phyloP scores from a whole-genome alignment of 2,329 filamentous ascomycete species.

The Trichoderma endophyticum region DNA sequence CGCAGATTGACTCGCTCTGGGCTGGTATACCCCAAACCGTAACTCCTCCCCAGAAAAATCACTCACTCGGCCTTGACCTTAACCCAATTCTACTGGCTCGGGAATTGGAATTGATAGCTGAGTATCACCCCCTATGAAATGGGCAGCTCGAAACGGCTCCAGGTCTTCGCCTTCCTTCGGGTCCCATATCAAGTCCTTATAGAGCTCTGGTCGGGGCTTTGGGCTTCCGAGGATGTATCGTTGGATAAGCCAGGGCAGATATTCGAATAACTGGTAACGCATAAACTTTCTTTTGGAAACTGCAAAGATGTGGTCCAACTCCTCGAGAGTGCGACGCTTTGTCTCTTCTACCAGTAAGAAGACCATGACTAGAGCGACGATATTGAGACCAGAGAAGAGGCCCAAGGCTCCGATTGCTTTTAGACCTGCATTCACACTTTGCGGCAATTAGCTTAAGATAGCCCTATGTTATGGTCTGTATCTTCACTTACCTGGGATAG shows the following conservation, averaged over 20 bases:
- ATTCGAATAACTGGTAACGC: conserved; percentile 32
- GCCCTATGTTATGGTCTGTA: background rate
- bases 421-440: conserved; percentile 25
- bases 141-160: background rate
- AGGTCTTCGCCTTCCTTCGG: conserved; percentile 5
- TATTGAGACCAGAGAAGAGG: conserved; percentile 46
- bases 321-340: conserved; percentile 39
- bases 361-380: conserved; percentile 44
- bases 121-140: background rate
- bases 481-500: conserved; percentile 32
- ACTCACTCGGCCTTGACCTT: background rate
- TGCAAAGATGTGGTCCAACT: conserved; percentile 40
- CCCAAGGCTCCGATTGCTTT: conserved; percentile 38
- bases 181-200: conserved; percentile 34
- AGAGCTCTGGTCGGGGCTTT: conserved; percentile 31
- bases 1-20: background rate
- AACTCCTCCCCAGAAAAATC: background rate
- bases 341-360: conserved; percentile 45
- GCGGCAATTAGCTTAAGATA: background rate
- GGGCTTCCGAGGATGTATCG: conserved; percentile 25
- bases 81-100: conserved; percentile 14
- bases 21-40: background rate
- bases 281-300: conserved; percentile 39
- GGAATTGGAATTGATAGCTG: background rate
- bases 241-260: conserved; percentile 37